These are phyloP conservation scores for Claviceps maximensis DNA, from an alignment of 2,329 filamentous ascomycete species.

Conservation along the genomic window DNA sequence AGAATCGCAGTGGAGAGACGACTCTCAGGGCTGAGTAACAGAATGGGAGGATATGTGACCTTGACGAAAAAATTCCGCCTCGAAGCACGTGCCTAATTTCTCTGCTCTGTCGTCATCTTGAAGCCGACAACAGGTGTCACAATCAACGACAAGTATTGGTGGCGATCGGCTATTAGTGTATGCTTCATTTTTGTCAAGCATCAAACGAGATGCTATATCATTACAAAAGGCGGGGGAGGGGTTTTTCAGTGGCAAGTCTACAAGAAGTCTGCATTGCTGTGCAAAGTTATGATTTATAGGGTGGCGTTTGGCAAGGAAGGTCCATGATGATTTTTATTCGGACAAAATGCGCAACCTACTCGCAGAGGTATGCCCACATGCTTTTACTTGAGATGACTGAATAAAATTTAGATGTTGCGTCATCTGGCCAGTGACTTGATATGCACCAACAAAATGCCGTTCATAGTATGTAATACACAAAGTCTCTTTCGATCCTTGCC, in stretches of 20 bases:
- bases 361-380: not conserved
- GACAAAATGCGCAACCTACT: not conserved
- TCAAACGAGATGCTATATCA: not conserved
- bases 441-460: not conserved
- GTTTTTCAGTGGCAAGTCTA: not conserved
- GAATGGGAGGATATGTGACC: conserved; percentile 8
- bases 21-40: not conserved
- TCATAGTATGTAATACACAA: conserved; percentile 2
- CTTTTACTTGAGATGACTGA: conserved; percentile 4
- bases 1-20: not conserved
- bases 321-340: conserved; percentile 7
- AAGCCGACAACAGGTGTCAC: not conserved
- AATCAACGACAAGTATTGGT: conserved; percentile 1
- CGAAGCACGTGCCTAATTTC: not conserved
- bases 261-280: not conserved
- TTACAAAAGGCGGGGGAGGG: not conserved
- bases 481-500: no score
- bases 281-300: conserved; percentile 10
- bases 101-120: not conserved
- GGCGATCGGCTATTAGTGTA: not conserved
- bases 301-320: conserved; percentile 20
- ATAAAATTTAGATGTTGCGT: conserved; percentile 13
- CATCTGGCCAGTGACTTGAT: conserved; percentile 2
- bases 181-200: not conserved
- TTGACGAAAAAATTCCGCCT: conserved; percentile 14